Base-by-base conservation (phyloP, 495 filamentous ascomycete species). In the Aspergillus bertholletiae region DNA sequence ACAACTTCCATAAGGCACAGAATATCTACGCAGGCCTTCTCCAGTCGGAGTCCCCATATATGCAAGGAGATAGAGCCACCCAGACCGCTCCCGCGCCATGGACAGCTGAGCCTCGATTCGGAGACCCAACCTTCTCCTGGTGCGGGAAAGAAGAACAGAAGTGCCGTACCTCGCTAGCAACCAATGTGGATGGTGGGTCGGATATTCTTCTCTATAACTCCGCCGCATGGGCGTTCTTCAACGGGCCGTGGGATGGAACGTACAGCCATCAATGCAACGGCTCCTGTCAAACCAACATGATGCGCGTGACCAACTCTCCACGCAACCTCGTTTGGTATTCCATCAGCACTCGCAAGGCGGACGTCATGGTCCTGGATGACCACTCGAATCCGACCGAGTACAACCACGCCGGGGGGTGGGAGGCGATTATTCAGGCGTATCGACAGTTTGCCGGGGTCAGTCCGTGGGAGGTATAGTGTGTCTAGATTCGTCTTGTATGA, bases 371-470 rank as follows among this genome's bases (percentile, higher is more conserved):
- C 2, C 47, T 72, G 15, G 63, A 69, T 49, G 58, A 60, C 11
- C 60, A 57, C 49, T 62, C 46, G 1, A 65, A 76, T 43, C 70
- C 65, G 11, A 60, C 53, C 18, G 66, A 76, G 60, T 50, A 54
- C 9, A 61, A 70, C 6, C 81, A 80, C 44, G 71, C 71, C 6
- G 82, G 82, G 21, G 74, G 76, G 23, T 85, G 81, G 80, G 82
- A 81, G 22, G 79, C 70, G 11, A 69, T 79, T 48, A 73, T 84
- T 54, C 81, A 72, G 30, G 75, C 66, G n/a, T 72, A 72, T 53
- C 46, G 54, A 3, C 50, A 70, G 41, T 70, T 70, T 46, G 59
- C 39, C 17, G 13, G 6, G 34, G 34, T 6, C 7, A 15, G 34
- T 32, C n/a, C n/a, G n/a, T n/a, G n/a, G n/a, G n/a, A n/a, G n/a